Evolutionary conservation across 495 filamentous ascomycete species (phyloP).

Genomic region (Letharia columbiana): DNA sequence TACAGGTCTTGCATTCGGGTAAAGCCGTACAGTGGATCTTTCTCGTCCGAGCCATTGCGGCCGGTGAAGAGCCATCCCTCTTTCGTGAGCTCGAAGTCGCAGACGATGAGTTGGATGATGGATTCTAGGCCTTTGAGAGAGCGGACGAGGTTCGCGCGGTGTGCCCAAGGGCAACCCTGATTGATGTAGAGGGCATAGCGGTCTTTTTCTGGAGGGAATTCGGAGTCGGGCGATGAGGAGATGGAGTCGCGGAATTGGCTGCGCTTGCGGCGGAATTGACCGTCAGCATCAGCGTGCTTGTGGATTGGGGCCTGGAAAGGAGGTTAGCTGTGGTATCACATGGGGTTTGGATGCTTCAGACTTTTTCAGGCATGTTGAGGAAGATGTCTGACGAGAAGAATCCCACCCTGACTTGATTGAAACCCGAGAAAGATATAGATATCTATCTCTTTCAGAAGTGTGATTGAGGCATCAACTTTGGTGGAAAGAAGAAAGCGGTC

Average conservation of each 20-base stretch:
- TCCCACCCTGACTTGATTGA: neutral
- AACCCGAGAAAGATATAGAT: too few relatives aligned
- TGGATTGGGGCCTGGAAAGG: constrained; percentile 25
- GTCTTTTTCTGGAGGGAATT: constrained; percentile 64
- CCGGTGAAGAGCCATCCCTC: constrained; percentile 70
- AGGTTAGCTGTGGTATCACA: neutral
- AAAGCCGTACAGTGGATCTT: constrained; percentile 58
- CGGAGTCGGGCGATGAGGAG: constrained; percentile 43
- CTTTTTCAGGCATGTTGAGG: constrained; percentile 8
- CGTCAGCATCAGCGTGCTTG: constrained; percentile 39
- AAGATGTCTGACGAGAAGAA: neutral
- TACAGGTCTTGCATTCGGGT: constrained; percentile 63
- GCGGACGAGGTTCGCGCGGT: constrained; percentile 63
- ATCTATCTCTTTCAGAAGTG: neutral
- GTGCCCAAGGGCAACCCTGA: constrained; percentile 76
- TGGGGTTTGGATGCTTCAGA: neutral
- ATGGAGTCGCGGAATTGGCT: constrained; percentile 43
- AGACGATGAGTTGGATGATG: constrained; percentile 57
- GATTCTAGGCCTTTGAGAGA: constrained; percentile 72
- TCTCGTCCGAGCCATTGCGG: constrained; percentile 43
- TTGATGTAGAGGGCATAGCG: constrained; percentile 77
- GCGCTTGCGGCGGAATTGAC: constrained; percentile 42
- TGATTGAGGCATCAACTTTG: neutral
- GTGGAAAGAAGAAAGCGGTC: neutral
- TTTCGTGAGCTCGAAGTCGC: constrained; percentile 58